Evolutionary conservation across 2,329 filamentous ascomycete species (phyloP).

Genomic region (Thelonectria rubi): DNA sequence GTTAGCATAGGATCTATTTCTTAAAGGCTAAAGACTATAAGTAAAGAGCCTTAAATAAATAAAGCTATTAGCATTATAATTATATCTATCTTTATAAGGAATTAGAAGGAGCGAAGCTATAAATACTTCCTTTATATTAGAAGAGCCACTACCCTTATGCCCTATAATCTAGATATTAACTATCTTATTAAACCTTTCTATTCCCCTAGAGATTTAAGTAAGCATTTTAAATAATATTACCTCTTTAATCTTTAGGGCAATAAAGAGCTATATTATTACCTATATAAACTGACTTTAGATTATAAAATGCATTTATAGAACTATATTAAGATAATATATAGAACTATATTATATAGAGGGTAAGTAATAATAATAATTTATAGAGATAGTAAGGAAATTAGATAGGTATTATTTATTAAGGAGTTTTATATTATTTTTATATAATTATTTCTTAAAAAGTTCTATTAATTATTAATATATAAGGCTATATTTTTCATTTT

Average conservation of each 20-base stretch:
- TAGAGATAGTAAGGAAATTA: too few species aligned
- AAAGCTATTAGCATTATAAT: background rate
- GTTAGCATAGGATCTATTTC: background rate
- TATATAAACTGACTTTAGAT: constrained; percentile 3
- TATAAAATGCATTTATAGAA: constrained; percentile 24
- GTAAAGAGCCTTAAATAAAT: background rate
- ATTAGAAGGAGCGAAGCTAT: background rate
- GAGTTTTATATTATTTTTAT: too few species aligned
- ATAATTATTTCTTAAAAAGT: too few species aligned
- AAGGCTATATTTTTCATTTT: too few species aligned
- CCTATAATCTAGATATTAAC: background rate
- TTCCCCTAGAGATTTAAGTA: background rate
- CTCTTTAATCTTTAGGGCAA: constrained; percentile 11
- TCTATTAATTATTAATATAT: too few species aligned
- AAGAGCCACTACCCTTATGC: background rate
- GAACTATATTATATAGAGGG: constrained; percentile 9
- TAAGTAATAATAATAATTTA: background rate
- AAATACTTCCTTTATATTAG: constrained; percentile 18
- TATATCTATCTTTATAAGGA: constrained; percentile 8
- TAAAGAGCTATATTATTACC: constrained; percentile 8
- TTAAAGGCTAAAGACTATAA: background rate
- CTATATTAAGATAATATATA: constrained; percentile 13
- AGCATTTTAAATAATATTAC: constrained; percentile 14
- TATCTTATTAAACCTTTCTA: constrained; percentile 12
- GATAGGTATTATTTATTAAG: too few species aligned